Conservation (phyloP, 768 basidiomycete genomes). For the Mycena vulgaris region DNA sequence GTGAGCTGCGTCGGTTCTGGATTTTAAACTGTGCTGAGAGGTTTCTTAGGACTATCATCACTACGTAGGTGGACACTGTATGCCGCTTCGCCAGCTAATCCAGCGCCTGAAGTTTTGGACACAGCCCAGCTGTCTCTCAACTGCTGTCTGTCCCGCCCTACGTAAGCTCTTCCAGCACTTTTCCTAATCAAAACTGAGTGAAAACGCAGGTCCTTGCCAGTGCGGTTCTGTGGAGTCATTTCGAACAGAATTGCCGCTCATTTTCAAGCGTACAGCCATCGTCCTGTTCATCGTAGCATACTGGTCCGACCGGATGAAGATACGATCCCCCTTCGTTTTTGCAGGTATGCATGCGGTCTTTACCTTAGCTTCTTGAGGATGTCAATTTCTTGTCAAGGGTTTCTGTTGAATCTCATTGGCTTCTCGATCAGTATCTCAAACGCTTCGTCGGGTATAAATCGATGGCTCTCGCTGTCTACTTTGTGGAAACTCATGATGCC, state of each 20-base stretch:
- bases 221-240: constrained; percentile 50
- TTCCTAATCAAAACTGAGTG: background rate
- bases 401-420: constrained; percentile 58
- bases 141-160: background rate
- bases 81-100: no score
- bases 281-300: no score
- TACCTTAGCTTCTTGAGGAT: no score
- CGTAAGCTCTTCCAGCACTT: constrained; percentile 6
- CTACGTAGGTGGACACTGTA: constrained; percentile 52
- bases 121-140: no score
- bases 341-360: no score
- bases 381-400: constrained; percentile 7
- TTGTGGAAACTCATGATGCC: background rate
- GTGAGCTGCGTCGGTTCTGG: constrained; percentile 57
- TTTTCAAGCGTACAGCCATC: no score
- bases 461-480: background rate
- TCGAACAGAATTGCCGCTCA: no score
- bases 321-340: no score
- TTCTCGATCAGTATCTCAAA: constrained; percentile 76
- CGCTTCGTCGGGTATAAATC: constrained; percentile 46
- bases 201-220: constrained; percentile 60
- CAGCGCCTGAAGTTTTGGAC: no score
- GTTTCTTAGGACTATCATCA: constrained; percentile 69
- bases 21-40: background rate
- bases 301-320: no score